Evolutionary conservation across 2,329 filamentous ascomycete species (phyloP), one percentile per base, ranked within the genome.

Genomic region (Penicillium sp.): DNA sequence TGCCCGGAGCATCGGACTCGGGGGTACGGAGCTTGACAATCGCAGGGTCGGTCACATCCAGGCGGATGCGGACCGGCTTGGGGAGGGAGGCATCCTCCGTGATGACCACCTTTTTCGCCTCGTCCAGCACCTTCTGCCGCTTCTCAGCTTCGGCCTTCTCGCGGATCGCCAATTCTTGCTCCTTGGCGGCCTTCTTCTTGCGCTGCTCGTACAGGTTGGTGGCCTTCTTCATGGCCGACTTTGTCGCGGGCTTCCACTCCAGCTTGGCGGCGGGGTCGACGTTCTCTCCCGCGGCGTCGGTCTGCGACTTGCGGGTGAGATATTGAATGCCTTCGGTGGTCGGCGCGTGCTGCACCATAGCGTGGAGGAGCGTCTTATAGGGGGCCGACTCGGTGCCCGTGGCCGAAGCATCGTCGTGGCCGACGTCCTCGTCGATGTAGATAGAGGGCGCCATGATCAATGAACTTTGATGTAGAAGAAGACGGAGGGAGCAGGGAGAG

Each of bases 161-260:
- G 58, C 88, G 85, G 49, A 89, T 87, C 58, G 87, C 89, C 65
- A 87, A 80, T 73, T 93, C 89, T 68, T 89, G 84, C 76, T 90
- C 90, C 79, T 92, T 93, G 69, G 86, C 86, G 48, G 89, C 84
- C 84, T 96, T 96, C 84, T 92, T 93, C 85, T 92, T 90, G 78
- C 91, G 87, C 65, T 84, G 83, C 68, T 92, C 90, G 66, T 87
- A 87, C 65, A 87, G 87, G 76, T 87, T 88, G 80, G 87, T 86
- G 4, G 89, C 90, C 80, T 96, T 96, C 83, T 96, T 97, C 74
- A 92, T 77, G 25, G 91, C 92, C 62, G 89, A 90, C 82, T 95
- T 96, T 62, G 90, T 89, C 22, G 87, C 89, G 58, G 89, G 88
- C 80, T 93, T 94, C 90, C 89, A 97, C 69, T 87, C 84, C 65